phyloP scores from a whole-genome alignment of 2,329 filamentous ascomycete species.

The Fusarium fracticaudum region DNA sequence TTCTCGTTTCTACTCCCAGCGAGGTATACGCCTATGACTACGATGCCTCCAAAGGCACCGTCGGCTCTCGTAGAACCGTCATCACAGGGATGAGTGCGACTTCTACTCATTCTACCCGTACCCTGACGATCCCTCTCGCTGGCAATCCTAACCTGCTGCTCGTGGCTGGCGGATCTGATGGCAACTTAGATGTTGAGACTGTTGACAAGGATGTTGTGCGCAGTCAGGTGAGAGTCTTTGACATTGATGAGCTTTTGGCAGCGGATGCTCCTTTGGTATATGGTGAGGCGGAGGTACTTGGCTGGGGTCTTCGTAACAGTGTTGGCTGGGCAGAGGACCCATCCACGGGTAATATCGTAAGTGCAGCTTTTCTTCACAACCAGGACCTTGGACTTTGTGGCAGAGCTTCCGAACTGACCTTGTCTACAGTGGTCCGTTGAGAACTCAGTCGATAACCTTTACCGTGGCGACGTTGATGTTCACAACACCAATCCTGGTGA shows the following conservation, averaged over 20 bases:
- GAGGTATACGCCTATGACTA: slow-evolving; percentile 15
- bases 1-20: slow-evolving; percentile 10
- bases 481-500: slow-evolving; percentile 11
- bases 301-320: slow-evolving; percentile 13
- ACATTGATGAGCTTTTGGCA: background rate
- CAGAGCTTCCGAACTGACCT: too few species aligned
- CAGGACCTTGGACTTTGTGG: accelerated
- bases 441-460: slow-evolving; percentile 16
- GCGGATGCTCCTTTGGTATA: background rate
- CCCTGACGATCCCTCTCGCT: background rate
- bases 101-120: slow-evolving; percentile 11
- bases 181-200: background rate
- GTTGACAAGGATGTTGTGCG: slow-evolving; percentile 6
- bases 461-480: background rate
- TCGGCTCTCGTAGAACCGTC: background rate
- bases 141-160: slow-evolving; percentile 4
- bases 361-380: background rate
- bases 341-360: slow-evolving; percentile 2
- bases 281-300: background rate
- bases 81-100: slow-evolving; percentile 4
- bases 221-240: slow-evolving; percentile 2
- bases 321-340: slow-evolving; percentile 12
- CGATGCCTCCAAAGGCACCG: background rate
- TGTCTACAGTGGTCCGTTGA: slow-evolving; percentile 4
- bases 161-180: slow-evolving; percentile 8